Evolutionary conservation across 352 stramenopile genomes (phyloP).

Genomic region (Pythium aphanidermatum): DNA sequence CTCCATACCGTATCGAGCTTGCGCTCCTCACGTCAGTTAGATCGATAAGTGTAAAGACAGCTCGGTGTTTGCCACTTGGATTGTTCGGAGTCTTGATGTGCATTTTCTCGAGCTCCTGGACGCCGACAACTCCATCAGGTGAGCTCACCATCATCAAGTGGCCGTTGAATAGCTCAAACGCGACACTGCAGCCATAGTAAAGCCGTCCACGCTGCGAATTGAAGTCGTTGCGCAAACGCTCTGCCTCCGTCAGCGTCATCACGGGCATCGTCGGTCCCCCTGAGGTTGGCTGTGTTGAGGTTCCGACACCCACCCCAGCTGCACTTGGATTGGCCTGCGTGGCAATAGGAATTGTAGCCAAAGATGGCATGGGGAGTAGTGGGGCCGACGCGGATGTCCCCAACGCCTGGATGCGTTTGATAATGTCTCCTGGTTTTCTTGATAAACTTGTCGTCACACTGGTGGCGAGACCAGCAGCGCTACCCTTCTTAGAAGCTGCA

Average conservation of each 20-base stretch:
- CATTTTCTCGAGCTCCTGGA: conserved; percentile 57
- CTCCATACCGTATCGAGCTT: conserved; percentile 64
- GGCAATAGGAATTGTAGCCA: background rate
- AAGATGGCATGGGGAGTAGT: conserved; percentile 6
- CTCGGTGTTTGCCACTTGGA: conserved; percentile 45
- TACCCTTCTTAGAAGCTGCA: background rate
- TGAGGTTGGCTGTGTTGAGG: no score
- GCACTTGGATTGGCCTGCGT: background rate
- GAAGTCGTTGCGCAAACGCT: conserved; percentile 68
- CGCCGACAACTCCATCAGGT: conserved; percentile 50
- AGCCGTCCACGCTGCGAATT: conserved; percentile 55
- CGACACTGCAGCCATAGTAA: conserved; percentile 64
- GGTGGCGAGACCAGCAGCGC: background rate
- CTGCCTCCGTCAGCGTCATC: conserved; percentile 25
- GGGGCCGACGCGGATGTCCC: conserved; percentile 38
- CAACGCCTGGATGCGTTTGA: conserved; percentile 44
- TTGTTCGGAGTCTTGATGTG: conserved; percentile 32
- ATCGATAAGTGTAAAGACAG: conserved; percentile 68
- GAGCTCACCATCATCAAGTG: conserved; percentile 64
- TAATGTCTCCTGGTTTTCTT: conserved; percentile 26
- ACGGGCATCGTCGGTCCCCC: no score
- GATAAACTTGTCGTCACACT: background rate
- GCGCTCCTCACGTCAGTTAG: conserved; percentile 58
- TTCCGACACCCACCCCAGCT: background rate
- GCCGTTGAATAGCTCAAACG: conserved; percentile 68